These are phyloP conservation scores for Talaromyces sp. DNA, from an alignment of 2,329 filamentous ascomycete species.

Conservation along the genomic window DNA sequence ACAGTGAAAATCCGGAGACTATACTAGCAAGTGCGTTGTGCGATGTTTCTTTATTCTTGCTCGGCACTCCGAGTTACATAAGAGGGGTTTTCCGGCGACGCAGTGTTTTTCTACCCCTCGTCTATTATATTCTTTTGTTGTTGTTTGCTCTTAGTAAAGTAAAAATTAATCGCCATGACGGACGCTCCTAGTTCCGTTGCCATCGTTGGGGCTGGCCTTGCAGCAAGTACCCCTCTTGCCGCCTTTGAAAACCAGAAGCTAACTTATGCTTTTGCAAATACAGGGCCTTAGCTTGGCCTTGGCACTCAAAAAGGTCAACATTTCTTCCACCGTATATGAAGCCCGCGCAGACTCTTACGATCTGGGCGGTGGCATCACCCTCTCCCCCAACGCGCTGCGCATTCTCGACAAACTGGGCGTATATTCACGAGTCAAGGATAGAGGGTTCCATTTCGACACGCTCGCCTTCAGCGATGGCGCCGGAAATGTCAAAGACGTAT, in stretches of 20 bases:
- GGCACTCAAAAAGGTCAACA: slow-evolving; percentile 2
- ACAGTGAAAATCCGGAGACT: no score
- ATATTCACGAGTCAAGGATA: not conserved
- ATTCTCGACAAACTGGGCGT: slow-evolving; percentile 21
- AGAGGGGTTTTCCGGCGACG: no score
- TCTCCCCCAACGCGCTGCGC: slow-evolving; percentile 25
- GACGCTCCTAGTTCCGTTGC: not conserved
- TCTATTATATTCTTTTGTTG: no score
- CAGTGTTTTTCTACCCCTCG: no score
- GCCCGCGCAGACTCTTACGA: slow-evolving; percentile 22
- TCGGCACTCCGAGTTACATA: no score
- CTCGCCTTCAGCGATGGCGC: not conserved
- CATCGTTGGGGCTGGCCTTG: slow-evolving; percentile 4
- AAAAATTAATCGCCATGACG: not conserved
- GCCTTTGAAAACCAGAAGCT: no score
- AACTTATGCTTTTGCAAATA: no score
- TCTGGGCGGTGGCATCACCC: slow-evolving; percentile 24
- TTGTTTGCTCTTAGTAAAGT: no score
- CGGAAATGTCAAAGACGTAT: not conserved
- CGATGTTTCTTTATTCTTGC: no score
- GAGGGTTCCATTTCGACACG: not conserved
- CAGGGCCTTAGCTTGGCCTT: not conserved
- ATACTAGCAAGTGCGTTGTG: no score
- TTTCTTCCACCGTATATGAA: slow-evolving; percentile 23
- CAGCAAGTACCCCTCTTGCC: not conserved